phyloP scores from a whole-genome alignment of 2,329 filamentous ascomycete species.

The Fusarium verticillioides region DNA sequence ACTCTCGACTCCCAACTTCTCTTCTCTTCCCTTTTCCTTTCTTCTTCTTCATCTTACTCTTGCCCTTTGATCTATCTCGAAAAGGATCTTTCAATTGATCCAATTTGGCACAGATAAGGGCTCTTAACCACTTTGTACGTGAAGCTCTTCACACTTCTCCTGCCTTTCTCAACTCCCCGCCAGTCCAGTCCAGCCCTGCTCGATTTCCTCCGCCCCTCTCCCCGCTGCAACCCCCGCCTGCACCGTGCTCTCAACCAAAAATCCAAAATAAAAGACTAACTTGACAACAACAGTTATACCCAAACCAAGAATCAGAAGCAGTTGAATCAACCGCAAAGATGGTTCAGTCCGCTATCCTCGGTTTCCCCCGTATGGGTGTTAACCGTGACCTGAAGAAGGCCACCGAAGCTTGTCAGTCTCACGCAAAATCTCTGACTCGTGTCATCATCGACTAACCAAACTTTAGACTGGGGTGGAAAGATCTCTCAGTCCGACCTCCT shows the following conservation, averaged over 20 bases:
- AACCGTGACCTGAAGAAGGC: conserved; percentile 99
- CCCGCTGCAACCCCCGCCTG: conserved; percentile 42
- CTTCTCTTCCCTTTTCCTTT: conserved; percentile 36
- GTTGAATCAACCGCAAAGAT: conserved; percentile 58
- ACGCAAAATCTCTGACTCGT: conserved; percentile 49
- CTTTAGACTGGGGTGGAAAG: conserved; percentile 85
- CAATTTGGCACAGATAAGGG: conserved; percentile 45
- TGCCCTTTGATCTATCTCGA: conserved; percentile 39
- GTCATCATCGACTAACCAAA: conserved; percentile 30
- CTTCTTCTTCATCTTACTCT: conserved; percentile 34
- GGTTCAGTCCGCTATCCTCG: conserved; percentile 83
- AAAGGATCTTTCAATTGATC: conserved; percentile 44
- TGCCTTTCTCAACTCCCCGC: not conserved
- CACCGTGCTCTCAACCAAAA: conserved; percentile 31
- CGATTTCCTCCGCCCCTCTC: conserved; percentile 37
- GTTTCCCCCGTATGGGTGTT: conserved; percentile 98
- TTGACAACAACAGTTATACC: conserved; percentile 22
- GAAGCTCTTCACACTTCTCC: not conserved
- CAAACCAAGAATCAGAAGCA: conserved; percentile 34
- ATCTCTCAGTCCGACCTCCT: conserved; percentile 91
- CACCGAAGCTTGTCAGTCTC: conserved; percentile 84
- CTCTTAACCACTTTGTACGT: conserved; percentile 42
- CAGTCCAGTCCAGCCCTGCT: conserved; percentile 4
- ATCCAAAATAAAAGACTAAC: conserved; percentile 23
- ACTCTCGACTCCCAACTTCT: conserved; percentile 37